Evolutionary conservation across 306 rosid species (phyloP).

Genomic region (Lathyrus aphaca): DNA sequence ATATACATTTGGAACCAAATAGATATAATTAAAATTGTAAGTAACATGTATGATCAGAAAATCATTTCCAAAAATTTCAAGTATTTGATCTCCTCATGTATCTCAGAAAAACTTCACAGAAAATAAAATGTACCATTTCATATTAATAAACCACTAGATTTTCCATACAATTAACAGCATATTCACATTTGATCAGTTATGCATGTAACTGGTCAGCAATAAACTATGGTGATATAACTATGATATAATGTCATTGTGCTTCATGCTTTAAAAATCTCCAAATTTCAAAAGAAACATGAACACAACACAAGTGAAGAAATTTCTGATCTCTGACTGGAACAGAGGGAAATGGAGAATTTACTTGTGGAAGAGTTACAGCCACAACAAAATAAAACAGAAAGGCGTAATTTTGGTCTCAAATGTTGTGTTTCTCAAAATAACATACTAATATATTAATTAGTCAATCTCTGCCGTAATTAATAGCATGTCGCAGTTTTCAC

Average conservation of each 20-base stretch:
- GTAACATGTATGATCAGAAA: not conserved
- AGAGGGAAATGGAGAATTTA: slow-evolving; percentile 5
- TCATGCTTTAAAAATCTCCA: not conserved
- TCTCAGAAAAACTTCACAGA: not conserved
- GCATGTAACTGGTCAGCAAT: not conserved
- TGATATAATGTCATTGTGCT: not conserved
- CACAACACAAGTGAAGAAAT: slow-evolving; percentile 3
- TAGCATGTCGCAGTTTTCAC: not conserved
- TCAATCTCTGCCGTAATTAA: not conserved
- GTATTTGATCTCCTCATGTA: not conserved
- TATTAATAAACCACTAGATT: not conserved
- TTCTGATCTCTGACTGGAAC: slow-evolving; percentile 16
- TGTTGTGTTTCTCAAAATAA: not conserved
- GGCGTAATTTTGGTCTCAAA: not conserved
- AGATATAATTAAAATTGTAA: not conserved
- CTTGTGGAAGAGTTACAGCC: not conserved
- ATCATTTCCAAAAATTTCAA: slow-evolving; percentile 7
- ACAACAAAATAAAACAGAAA: not conserved
- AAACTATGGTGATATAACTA: slow-evolving; percentile 7
- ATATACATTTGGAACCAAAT: slow-evolving; percentile 1
- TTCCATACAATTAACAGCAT: slow-evolving; percentile 5
- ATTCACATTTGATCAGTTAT: slow-evolving; percentile 2
- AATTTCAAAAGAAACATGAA: slow-evolving; percentile 20
- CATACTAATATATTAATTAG: not conserved
- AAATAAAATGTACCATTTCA: not conserved